Percentiles rank a stretch among this genome's conserved stretches.
Evolutionary conservation across 306 rosid species (phyloP).

Genomic region (Prunus davidiana): DNA sequence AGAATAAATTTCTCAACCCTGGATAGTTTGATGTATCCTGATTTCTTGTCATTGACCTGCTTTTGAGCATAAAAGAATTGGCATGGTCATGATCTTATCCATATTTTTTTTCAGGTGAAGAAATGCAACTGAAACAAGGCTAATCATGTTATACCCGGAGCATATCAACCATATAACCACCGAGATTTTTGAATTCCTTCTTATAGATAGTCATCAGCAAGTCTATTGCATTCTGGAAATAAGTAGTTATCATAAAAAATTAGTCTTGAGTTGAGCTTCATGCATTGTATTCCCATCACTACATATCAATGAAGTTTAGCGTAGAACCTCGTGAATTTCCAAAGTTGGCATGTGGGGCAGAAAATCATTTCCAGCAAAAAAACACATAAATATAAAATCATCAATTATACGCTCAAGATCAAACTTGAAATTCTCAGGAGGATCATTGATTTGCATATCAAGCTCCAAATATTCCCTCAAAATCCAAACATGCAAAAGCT

Average conservation of each 20-base stretch:
- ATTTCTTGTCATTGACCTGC: conserved; percentile 31
- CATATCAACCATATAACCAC: conserved; percentile 57
- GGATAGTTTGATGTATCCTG: conserved; percentile 37
- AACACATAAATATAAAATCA: conserved; percentile 55
- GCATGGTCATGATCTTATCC: not conserved
- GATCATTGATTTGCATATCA: conserved; percentile 44
- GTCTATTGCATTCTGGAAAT: conserved; percentile 41
- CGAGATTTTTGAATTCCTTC: conserved; percentile 39
- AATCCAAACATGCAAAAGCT: conserved; percentile 58
- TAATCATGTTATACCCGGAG: conserved; percentile 28
- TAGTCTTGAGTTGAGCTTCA: too few relatives aligned
- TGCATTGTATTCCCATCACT: too few relatives aligned
- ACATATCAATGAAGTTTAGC: not conserved
- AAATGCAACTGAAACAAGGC: not conserved
- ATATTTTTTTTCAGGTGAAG: not conserved
- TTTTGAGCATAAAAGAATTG: not conserved
- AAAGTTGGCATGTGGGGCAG: conserved; percentile 59
- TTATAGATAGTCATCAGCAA: conserved; percentile 45
- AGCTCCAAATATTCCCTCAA: conserved; percentile 57
- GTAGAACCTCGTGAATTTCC: conserved; percentile 41
- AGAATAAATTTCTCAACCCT: conserved; percentile 55
- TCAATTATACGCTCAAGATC: conserved; percentile 56
- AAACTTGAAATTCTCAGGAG: conserved; percentile 21
- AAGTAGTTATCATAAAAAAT: not conserved
- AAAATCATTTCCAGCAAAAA: conserved; percentile 64